phyloP scores from a whole-genome alignment of 305 asterid genomes.

The Andrographis paniculata region DNA sequence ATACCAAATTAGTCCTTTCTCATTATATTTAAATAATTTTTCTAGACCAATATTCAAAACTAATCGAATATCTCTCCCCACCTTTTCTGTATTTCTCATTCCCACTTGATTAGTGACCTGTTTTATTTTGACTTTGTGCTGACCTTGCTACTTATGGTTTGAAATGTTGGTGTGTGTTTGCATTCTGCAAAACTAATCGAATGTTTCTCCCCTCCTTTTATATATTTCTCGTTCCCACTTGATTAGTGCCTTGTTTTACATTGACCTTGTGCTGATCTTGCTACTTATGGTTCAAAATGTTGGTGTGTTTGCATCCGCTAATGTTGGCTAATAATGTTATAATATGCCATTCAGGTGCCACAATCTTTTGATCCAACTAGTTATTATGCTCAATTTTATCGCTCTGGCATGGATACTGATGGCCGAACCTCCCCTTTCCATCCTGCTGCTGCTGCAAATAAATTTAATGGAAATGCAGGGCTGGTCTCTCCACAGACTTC shows the following conservation, averaged over 20 bases:
- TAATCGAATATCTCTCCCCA: no score
- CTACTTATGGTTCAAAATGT: not conserved
- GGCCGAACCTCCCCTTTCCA: slow-evolving; percentile 77
- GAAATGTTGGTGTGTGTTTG: not conserved
- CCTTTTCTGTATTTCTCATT: not conserved
- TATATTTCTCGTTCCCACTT: not conserved
- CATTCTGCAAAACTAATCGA: no score
- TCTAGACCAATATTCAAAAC: no score
- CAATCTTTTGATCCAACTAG: slow-evolving; percentile 74
- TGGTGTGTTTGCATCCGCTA: not conserved
- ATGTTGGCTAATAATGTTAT: not conserved
- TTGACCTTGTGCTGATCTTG: not conserved
- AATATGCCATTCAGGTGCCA: slow-evolving; percentile 40
- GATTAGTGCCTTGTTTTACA: not conserved
- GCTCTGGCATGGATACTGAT: slow-evolving; percentile 60
- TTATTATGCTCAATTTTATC: slow-evolving; percentile 75
- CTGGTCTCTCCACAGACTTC: slow-evolving; percentile 59
- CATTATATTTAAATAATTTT: no score
- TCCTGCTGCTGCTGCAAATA: slow-evolving; percentile 52
- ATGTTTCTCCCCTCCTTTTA: no score
- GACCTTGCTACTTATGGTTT: not conserved
- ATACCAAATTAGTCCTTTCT: no score
- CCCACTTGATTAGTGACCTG: not conserved
- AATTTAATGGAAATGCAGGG: slow-evolving; percentile 56
- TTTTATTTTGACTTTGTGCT: not conserved